phyloP scores from a whole-genome alignment of 495 filamentous ascomycete genomes.

The Rostrohypoxylon terebratum region DNA sequence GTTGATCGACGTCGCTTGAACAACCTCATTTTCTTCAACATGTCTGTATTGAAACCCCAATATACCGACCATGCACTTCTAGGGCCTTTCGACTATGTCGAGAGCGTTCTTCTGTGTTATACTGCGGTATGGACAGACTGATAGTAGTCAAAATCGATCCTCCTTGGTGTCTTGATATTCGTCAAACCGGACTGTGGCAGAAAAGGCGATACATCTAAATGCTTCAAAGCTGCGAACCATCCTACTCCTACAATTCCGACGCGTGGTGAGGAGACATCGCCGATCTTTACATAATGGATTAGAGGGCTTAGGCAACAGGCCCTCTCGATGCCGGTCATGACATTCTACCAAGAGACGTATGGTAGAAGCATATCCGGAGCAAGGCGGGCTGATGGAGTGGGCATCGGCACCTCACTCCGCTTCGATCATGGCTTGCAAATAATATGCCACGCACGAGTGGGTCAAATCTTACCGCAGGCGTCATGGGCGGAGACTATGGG shows the following conservation, averaged over 20 bases:
- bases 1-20: constrained; percentile 9
- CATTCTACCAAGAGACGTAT: not conserved
- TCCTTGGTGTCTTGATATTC: not conserved
- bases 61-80: not conserved
- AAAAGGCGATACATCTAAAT: not conserved
- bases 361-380: not conserved
- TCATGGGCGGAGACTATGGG: not conserved
- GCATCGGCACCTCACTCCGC: not conserved
- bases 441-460: not conserved
- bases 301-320: not conserved
- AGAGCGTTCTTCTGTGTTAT: not conserved
- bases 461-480: not conserved
- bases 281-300: not conserved
- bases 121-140: not conserved
- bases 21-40: constrained; percentile 10
- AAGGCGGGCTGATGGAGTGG: not conserved
- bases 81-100: not conserved
- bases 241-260: not conserved
- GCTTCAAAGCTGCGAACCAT: not conserved
- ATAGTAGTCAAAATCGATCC: not conserved
- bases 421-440: not conserved
- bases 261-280: not conserved
- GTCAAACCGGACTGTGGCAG: not conserved
- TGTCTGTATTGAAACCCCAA: not conserved
- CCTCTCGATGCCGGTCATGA: not conserved